These are phyloP conservation scores for Colletotrichum incanum DNA, from an alignment of 2,329 filamentous ascomycete genomes.

Conservation along the genomic window DNA sequence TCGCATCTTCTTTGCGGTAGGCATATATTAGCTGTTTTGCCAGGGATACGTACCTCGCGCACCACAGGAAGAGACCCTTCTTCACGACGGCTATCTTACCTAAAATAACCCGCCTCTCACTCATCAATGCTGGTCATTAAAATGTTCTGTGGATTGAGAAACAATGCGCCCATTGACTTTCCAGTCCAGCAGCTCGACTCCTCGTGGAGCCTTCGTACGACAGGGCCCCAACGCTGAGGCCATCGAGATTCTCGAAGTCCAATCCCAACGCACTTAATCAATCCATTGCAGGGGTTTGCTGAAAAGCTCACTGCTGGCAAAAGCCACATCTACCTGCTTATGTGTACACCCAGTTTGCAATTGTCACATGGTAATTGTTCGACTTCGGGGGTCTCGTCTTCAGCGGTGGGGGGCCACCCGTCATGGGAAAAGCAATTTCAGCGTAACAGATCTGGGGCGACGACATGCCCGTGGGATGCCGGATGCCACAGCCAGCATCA, in stretches of 20 bases:
- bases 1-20: background rate
- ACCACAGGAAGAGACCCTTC: background rate
- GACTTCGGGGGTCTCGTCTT: background rate
- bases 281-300: background rate
- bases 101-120: background rate
- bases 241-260: constrained; percentile 9
- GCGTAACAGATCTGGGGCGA: background rate
- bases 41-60: constrained; percentile 24
- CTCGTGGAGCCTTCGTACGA: constrained; percentile 10
- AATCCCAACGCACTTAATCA: constrained; percentile 29
- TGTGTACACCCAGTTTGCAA: constrained; percentile 1
- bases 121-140: background rate
- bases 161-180: background rate
- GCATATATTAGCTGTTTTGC: background rate
- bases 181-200: background rate
- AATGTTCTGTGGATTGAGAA: background rate
- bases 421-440: background rate
- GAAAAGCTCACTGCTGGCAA: background rate
- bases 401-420: constrained; percentile 11
- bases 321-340: background rate
- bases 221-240: constrained; percentile 11
- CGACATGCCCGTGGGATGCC: background rate
- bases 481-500: constrained; percentile 18
- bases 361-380: constrained; percentile 36
- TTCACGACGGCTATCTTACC: background rate